phyloP scores from a whole-genome alignment of 106 monocot species.

The Hemerocallis citrina region DNA sequence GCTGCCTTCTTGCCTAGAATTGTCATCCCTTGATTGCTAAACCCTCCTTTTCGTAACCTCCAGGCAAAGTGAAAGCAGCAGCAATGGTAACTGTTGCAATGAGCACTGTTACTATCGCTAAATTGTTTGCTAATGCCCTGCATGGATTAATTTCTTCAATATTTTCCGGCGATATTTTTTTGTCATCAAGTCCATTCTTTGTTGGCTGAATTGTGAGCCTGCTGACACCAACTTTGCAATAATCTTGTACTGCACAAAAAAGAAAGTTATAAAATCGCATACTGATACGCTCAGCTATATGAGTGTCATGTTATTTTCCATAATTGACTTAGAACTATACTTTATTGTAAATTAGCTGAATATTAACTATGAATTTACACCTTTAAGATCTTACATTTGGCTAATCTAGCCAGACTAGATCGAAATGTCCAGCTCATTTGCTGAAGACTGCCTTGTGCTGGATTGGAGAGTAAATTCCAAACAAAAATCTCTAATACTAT shows the following conservation, averaged over 20 bases:
- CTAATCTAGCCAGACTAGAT: too few species aligned
- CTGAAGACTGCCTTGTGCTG: too few species aligned
- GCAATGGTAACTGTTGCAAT: conserved; percentile 50
- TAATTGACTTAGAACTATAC: too few species aligned
- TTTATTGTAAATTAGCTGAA: too few species aligned
- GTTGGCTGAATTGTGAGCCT: conserved; percentile 18
- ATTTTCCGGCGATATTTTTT: not conserved
- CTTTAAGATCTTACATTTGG: too few species aligned
- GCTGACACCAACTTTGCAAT: not conserved
- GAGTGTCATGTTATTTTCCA: too few species aligned
- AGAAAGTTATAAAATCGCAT: too few species aligned
- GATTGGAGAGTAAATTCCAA: too few species aligned
- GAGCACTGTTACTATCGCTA: conserved; percentile 27
- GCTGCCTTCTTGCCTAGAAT: conserved; percentile 16
- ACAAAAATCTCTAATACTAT: too few species aligned
- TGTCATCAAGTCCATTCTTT: not conserved
- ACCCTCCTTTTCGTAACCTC: conserved; percentile 24
- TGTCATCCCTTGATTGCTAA: conserved; percentile 3
- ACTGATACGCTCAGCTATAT: too few species aligned
- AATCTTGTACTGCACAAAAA: conserved; percentile 18
- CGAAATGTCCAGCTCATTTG: too few species aligned
- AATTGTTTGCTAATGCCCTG: conserved; percentile 13
- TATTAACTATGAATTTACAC: too few species aligned
- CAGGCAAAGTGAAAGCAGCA: conserved; percentile 43
- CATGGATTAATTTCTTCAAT: conserved; percentile 12